phyloP scores from a whole-genome alignment of 345 rosid genomes.

The Kernera saxatilis region DNA sequence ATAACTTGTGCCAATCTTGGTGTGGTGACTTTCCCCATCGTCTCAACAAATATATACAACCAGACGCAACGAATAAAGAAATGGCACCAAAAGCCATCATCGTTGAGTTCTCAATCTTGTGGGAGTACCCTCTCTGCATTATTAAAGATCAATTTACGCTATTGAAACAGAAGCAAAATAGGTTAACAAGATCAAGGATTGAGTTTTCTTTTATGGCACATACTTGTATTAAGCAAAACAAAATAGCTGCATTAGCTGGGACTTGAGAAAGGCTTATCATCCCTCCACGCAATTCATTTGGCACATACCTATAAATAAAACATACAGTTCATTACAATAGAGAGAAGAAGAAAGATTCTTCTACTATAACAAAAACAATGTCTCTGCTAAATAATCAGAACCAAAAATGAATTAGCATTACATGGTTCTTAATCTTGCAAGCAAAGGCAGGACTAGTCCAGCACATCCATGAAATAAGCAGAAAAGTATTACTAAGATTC shows the following conservation, averaged over 20 bases:
- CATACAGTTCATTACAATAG: constrained; percentile 1
- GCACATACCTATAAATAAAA: constrained; percentile 62
- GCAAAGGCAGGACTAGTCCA: constrained; percentile 73
- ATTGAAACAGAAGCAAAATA: neutral
- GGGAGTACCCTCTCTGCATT: constrained; percentile 70
- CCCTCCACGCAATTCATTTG: constrained; percentile 91
- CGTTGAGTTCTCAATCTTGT: constrained; percentile 61
- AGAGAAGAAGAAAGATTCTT: constrained; percentile 7
- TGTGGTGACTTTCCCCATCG: constrained; percentile 88
- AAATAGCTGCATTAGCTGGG: constrained; percentile 69
- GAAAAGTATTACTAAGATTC: constrained; percentile 60
- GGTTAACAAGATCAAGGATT: neutral
- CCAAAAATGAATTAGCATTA: constrained; percentile 6
- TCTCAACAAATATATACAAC: constrained; percentile 76
- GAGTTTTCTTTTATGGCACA: neutral
- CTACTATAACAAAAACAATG: no score
- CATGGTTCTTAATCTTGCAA: constrained; percentile 93
- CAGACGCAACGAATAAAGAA: constrained; percentile 65
- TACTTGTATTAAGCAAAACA: constrained; percentile 62
- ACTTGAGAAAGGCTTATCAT: constrained; percentile 85
- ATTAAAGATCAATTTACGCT: neutral
- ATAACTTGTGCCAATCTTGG: constrained; percentile 73
- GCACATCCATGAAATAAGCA: constrained; percentile 66
- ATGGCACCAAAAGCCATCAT: constrained; percentile 58
- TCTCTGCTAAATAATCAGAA: neutral